phyloP scores from a whole-genome alignment of 805 yeast genomes.

The Candida odintsovae region DNA sequence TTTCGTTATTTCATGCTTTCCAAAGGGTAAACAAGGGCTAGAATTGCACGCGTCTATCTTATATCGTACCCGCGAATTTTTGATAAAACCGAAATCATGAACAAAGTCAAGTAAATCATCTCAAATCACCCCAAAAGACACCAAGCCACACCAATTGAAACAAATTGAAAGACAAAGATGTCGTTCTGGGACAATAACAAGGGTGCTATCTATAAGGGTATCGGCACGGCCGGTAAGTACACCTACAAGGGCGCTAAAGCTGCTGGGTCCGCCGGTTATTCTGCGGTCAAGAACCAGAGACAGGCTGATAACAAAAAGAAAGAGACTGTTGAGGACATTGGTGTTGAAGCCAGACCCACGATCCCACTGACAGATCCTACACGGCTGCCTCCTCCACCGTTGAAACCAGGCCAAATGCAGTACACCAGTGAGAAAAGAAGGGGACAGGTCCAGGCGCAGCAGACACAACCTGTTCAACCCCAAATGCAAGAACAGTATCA shows the following conservation, averaged over 20 bases:
- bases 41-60: no score
- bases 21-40: neutral
- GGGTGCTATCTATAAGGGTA: slow-evolving; percentile 31
- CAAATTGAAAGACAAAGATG: slow-evolving; percentile 5
- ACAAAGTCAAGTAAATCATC: no score
- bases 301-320: neutral
- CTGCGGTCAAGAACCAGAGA: slow-evolving; percentile 30
- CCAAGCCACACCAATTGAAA: no score
- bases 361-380: slow-evolving; percentile 12
- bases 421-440: slow-evolving; percentile 20
- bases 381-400: slow-evolving; percentile 33
- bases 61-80: neutral
- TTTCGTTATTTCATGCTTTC: neutral
- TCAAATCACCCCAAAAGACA: no score
- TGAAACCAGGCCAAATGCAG: slow-evolving; percentile 32
- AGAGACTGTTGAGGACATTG: neutral
- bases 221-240: slow-evolving; percentile 30
- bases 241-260: slow-evolving; percentile 34
- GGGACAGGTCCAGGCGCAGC: slow-evolving; percentile 1
- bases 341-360: slow-evolving; percentile 8
- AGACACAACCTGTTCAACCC: slow-evolving; percentile 6
- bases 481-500: slow-evolving; percentile 9
- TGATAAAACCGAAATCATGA: neutral
- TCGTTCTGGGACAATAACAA: slow-evolving; percentile 38
- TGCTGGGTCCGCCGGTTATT: slow-evolving; percentile 35